A percentile compares a stretch with the other conserved stretches of the same genome.
Evolutionary conservation across 2,329 filamentous ascomycete species (phyloP).

Genomic region (Penicillium sp.): DNA sequence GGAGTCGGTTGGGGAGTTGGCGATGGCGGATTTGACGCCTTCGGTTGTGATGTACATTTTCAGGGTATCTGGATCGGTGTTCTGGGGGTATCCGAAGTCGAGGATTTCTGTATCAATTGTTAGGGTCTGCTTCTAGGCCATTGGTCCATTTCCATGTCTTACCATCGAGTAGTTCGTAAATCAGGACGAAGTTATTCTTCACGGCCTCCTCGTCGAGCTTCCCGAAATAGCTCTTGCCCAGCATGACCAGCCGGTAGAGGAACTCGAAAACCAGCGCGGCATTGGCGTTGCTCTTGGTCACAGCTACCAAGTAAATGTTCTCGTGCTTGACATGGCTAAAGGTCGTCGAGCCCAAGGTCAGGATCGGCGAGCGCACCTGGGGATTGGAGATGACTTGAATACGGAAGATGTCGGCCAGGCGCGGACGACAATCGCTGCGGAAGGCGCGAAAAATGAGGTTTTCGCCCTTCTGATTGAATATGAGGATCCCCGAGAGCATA

Average conservation of each 20-base stretch:
- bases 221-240: conserved; percentile 95
- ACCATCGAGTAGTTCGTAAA: conserved; percentile 96
- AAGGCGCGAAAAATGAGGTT: conserved; percentile 99
- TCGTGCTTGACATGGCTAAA: conserved; percentile 99
- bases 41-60: conserved; percentile 99
- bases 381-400: conserved; percentile 99
- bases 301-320: conserved; percentile 95
- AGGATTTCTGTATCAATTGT: conserved; percentile 71
- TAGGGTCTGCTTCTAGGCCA: background rate
- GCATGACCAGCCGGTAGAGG: conserved; percentile 81
- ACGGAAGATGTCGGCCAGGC: conserved; percentile 97
- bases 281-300: conserved; percentile 99
- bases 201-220: conserved; percentile 99
- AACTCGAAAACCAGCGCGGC: conserved; percentile 98
- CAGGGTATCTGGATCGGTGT: conserved; percentile 95
- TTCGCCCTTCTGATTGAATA: conserved; percentile 99
- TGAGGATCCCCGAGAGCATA: conserved; percentile 95
- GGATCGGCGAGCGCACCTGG: conserved; percentile 93
- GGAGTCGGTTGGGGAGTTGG: conserved; percentile 74
- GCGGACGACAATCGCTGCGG: conserved; percentile 95
- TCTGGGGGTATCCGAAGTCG: conserved; percentile 98
- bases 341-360: conserved; percentile 94
- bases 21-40: conserved; percentile 79
- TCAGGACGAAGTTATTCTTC: conserved; percentile 99
- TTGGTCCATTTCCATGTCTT: conserved; percentile 21